A percentile compares a stretch with the other conserved stretches of the same genome.
phyloP scores from a whole-genome alignment of 2,329 filamentous ascomycete genomes.

The Colletotrichum spinosum region DNA sequence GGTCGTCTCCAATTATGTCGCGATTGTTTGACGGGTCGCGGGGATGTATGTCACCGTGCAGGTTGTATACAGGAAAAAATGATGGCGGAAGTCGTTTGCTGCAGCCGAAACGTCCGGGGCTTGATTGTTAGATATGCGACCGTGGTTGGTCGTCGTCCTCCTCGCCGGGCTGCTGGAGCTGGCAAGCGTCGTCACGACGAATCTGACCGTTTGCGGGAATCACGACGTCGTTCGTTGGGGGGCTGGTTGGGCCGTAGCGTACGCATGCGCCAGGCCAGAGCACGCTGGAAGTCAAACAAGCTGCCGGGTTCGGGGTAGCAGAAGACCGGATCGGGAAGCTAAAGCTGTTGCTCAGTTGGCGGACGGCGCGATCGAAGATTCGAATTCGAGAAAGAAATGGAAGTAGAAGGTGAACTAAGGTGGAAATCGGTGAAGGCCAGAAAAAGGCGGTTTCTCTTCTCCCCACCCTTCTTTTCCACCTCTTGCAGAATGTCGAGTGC shows the following conservation, averaged over 20 bases:
- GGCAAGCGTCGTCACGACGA: conserved; percentile 11
- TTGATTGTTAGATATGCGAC: conserved; percentile 27
- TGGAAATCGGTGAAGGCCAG: neutral
- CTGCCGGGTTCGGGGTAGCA: conserved; percentile 23
- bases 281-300: conserved; percentile 8
- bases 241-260: neutral
- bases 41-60: neutral
- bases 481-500: conserved; percentile 4
- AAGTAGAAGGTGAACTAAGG: neutral
- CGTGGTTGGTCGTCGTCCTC: conserved; percentile 7
- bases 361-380: conserved; percentile 8
- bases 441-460: neutral
- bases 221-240: conserved; percentile 24
- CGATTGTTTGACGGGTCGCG: conserved; percentile 1
- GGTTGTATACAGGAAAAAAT: conserved; percentile 3
- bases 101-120: conserved; percentile 4
- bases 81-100: neutral
- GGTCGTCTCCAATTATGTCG: conserved; percentile 8
- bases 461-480: conserved; percentile 28
- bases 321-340: conserved; percentile 23
- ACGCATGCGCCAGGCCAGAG: conserved; percentile 27
- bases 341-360: conserved; percentile 10
- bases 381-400: conserved; percentile 11
- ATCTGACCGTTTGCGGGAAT: conserved; percentile 25
- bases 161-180: conserved; percentile 16